Evolutionary conservation across 768 basidiomycete species (phyloP).

Genomic region (Auricularia auricula-judae): DNA sequence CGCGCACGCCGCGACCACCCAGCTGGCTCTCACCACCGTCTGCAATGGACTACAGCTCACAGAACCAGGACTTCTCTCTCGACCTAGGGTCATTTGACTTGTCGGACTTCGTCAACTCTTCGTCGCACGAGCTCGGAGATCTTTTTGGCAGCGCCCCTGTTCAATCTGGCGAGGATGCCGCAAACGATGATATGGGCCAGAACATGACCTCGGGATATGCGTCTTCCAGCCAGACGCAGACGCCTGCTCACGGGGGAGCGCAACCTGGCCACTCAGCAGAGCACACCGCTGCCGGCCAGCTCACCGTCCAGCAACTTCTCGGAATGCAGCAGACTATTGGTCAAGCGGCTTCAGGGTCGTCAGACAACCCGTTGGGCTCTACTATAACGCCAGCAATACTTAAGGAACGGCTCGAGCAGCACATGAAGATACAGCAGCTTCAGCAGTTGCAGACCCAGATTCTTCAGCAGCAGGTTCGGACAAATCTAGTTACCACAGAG

Average conservation of each 20-base stretch:
- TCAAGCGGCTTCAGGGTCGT: background rate
- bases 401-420: constrained; percentile 21
- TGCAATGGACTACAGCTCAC: background rate
- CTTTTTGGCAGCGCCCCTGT: background rate
- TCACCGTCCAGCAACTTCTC: background rate
- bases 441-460: constrained; percentile 76
- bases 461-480: constrained; percentile 76
- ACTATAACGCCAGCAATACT: constrained; percentile 7
- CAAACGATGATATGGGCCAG: background rate
- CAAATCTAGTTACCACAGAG: background rate
- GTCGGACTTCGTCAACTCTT: constrained; percentile 1
- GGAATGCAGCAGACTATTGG: too few species aligned
- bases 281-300: constrained; percentile 3
- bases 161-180: background rate
- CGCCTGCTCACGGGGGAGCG: background rate
- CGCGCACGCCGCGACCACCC: background rate
- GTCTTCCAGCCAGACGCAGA: too few species aligned
- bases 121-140: constrained; percentile 1
- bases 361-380: background rate
- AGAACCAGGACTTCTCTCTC: background rate
- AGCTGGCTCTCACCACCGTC: background rate
- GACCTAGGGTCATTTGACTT: constrained; percentile 4
- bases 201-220: background rate
- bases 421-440: constrained; percentile 68
- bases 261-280: background rate